phyloP scores from a whole-genome alignment of 2,329 filamentous ascomycete genomes.

The Exophiala aquamarina region DNA sequence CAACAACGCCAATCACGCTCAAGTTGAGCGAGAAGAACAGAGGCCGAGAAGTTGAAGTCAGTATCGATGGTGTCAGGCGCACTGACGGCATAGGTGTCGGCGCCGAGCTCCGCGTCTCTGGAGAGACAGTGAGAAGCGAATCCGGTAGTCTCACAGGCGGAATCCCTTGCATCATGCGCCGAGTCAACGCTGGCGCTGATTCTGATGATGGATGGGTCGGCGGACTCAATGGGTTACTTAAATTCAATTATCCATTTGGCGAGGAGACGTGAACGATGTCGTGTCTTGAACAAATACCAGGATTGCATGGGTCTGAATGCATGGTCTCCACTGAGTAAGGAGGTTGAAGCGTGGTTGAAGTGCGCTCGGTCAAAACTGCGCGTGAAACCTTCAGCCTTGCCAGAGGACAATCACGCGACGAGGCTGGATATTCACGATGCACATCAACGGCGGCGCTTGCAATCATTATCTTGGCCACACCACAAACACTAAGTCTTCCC shows the following conservation, averaged over 20 bases:
- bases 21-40: conserved; percentile 79
- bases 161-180: conserved; percentile 86
- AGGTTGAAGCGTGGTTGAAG: too few relatives aligned
- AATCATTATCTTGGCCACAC: too few relatives aligned
- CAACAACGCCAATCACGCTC: conserved; percentile 79
- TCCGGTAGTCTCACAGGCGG: conserved; percentile 66
- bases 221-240: conserved; percentile 85
- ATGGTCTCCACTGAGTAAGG: too few relatives aligned
- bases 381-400: too few relatives aligned
- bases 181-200: conserved; percentile 47
- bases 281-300: too few relatives aligned
- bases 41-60: conserved; percentile 73
- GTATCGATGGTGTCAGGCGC: conserved; percentile 70
- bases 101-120: conserved; percentile 84
- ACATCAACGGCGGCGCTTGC: too few relatives aligned
- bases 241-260: conserved; percentile 97
- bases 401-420: too few relatives aligned
- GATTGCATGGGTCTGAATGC: too few relatives aligned
- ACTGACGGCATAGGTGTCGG: conserved; percentile 68
- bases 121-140: conserved; percentile 65
- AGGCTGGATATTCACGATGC: too few relatives aligned
- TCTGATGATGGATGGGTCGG: conserved; percentile 94
- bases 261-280: conserved; percentile 51
- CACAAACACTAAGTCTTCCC: too few relatives aligned
- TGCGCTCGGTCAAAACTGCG: too few relatives aligned